Evolutionary conservation across 305 asterid species (phyloP).

Genomic region (Fraxinus nigra): DNA sequence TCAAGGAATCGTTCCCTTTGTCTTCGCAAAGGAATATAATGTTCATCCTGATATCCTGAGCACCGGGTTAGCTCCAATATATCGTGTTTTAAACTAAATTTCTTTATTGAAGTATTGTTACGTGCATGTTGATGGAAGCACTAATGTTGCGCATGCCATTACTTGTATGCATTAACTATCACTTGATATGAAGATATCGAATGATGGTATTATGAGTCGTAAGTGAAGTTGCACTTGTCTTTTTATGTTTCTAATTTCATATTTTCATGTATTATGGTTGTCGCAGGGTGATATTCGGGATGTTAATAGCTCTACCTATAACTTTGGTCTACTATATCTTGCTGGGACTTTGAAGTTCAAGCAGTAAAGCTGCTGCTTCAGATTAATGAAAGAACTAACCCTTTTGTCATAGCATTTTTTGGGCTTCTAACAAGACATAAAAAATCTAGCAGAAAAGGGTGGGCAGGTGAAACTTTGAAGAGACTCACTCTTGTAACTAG

Average conservation of each 20-base stretch:
- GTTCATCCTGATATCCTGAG: slow-evolving; percentile 91
- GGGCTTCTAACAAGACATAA: slow-evolving; percentile 39
- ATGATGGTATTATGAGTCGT: neutral
- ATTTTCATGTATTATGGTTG: neutral
- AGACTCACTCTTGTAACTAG: neutral
- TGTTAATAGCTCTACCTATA: slow-evolving; percentile 85
- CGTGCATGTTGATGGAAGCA: neutral
- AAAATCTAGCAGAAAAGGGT: slow-evolving; percentile 4
- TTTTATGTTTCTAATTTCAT: neutral
- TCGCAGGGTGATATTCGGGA: slow-evolving; percentile 92
- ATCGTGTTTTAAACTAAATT: neutral
- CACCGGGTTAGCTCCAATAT: slow-evolving; percentile 61
- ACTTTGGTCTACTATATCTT: slow-evolving; percentile 83
- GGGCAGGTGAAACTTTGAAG: neutral
- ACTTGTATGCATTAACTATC: neutral
- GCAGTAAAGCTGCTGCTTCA: neutral
- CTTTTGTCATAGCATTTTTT: slow-evolving; percentile 40
- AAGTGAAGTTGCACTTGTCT: neutral
- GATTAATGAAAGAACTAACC: slow-evolving; percentile 31
- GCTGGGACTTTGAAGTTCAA: slow-evolving; percentile 60
- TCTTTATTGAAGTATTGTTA: neutral
- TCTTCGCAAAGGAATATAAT: slow-evolving; percentile 84
- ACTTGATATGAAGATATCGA: neutral
- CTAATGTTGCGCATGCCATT: neutral
- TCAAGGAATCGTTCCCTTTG: slow-evolving; percentile 91